Percentiles rank a stretch among this genome's conserved stretches.
phyloP scores from a whole-genome alignment of 1,284 basidiomycete species.

The Tausonia pullulans region DNA sequence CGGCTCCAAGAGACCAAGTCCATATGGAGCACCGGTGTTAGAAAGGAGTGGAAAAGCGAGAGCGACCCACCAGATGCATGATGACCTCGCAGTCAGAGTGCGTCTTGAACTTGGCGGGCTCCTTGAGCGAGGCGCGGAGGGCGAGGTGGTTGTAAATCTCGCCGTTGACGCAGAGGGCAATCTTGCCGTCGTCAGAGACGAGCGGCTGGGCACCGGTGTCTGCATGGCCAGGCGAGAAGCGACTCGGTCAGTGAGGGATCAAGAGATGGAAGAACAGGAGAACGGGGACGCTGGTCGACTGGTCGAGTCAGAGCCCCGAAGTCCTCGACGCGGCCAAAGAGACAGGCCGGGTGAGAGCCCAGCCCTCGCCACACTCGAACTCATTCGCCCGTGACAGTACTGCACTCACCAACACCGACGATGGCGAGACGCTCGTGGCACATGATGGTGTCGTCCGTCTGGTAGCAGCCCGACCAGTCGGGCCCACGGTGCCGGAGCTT shows the following conservation, averaged over 20 bases:
- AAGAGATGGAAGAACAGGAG: neutral
- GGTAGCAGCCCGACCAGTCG: slow-evolving; percentile 81
- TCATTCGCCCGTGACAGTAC: neutral
- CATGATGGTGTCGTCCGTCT: slow-evolving; percentile 66
- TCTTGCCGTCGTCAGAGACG: slow-evolving; percentile 70
- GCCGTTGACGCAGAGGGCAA: slow-evolving; percentile 89
- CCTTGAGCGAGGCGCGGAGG: slow-evolving; percentile 58
- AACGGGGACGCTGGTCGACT: neutral
- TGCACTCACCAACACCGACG: slow-evolving; percentile 85
- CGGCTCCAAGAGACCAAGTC: too few relatives aligned
- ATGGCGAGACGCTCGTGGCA: slow-evolving; percentile 90
- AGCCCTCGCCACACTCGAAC: neutral
- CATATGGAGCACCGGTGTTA: neutral
- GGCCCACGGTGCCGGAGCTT: slow-evolving; percentile 84
- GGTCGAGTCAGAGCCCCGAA: too few relatives aligned
- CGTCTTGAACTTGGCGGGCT: slow-evolving; percentile 77
- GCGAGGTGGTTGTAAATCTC: slow-evolving; percentile 98
- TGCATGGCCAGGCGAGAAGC: slow-evolving; percentile 29
- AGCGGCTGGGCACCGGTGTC: slow-evolving; percentile 97
- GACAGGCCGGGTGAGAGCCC: neutral
- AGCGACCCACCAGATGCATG: slow-evolving; percentile 61
- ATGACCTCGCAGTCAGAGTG: slow-evolving; percentile 99
- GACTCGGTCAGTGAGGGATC: neutral
- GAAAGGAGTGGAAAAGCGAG: neutral
- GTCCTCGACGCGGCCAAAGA: neutral